Conservation (phyloP, 495 filamentous ascomycete species). For the Pseudoneurospora amorphoporcata region DNA sequence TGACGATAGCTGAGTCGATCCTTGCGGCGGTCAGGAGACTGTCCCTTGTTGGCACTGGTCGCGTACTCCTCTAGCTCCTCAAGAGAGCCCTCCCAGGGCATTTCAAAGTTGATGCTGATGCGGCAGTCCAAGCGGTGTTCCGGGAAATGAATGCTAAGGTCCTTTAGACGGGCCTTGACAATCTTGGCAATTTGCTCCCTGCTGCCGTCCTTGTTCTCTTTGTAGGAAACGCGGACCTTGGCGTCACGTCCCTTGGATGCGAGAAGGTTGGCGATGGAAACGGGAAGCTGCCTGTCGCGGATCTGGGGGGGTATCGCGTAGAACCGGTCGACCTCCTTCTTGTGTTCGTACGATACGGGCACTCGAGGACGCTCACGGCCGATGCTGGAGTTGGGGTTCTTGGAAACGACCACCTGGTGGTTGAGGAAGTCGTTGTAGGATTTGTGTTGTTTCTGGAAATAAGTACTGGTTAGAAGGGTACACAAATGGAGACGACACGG, state of each 20-base stretch:
- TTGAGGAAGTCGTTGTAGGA: constrained; percentile 75
- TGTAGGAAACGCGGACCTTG: constrained; percentile 66
- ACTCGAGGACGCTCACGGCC: constrained; percentile 36
- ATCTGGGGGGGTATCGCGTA: constrained; percentile 56
- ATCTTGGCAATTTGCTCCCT: constrained; percentile 64
- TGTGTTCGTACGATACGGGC: constrained; percentile 68
- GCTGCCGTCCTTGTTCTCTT: constrained; percentile 35
- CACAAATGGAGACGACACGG: background rate
- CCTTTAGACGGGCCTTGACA: constrained; percentile 76
- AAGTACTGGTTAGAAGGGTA: constrained; percentile 1
- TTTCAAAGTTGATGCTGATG: constrained; percentile 84
- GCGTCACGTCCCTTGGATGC: constrained; percentile 45
- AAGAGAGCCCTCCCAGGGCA: constrained; percentile 64
- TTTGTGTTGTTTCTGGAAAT: constrained; percentile 59
- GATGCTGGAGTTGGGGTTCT: background rate
- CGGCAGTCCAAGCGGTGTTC: constrained; percentile 67
- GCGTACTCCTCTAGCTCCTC: constrained; percentile 37
- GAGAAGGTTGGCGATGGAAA: constrained; percentile 37
- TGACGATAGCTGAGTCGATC: constrained; percentile 85
- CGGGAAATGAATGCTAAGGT: constrained; percentile 72
- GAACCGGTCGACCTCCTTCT: constrained; percentile 70
- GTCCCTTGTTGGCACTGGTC: constrained; percentile 26
- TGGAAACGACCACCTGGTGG: constrained; percentile 43
- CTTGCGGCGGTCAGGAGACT: constrained; percentile 58
- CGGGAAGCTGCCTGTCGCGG: constrained; percentile 29